These are phyloP conservation scores for Saccharomycopsis phalli DNA, from an alignment of 1,139 yeast species.

Conservation along the genomic window DNA sequence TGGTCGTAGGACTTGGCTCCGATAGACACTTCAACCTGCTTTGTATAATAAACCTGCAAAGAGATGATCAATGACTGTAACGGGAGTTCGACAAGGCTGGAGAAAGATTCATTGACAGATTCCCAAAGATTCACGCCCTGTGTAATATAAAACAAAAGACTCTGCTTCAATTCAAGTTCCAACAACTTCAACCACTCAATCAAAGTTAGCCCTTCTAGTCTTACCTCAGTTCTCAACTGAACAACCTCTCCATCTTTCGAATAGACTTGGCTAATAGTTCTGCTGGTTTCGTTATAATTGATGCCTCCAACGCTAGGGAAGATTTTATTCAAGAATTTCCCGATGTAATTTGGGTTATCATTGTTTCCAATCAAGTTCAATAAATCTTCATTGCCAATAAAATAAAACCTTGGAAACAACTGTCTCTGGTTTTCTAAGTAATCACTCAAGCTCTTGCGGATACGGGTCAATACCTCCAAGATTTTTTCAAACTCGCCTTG, in stretches of 20 bases:
- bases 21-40: slow-evolving; percentile 30
- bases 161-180: slow-evolving; percentile 43
- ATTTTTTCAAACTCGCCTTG: slow-evolving; percentile 41
- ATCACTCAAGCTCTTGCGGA: slow-evolving; percentile 63
- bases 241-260: slow-evolving; percentile 64
- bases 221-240: slow-evolving; percentile 36
- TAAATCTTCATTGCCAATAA: slow-evolving; percentile 85
- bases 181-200: slow-evolving; percentile 59
- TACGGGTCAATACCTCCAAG: slow-evolving; percentile 45
- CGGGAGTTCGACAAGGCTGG: slow-evolving; percentile 33
- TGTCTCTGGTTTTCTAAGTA: slow-evolving; percentile 77
- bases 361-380: slow-evolving; percentile 73
- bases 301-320: slow-evolving; percentile 55
- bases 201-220: slow-evolving; percentile 35
- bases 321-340: slow-evolving; percentile 62
- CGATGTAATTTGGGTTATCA: slow-evolving; percentile 39
- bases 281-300: slow-evolving; percentile 29
- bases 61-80: slow-evolving; percentile 53
- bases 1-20: slow-evolving; percentile 7
- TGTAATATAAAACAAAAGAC: slow-evolving; percentile 36
- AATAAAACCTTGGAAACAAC: slow-evolving; percentile 72
- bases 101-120: slow-evolving; percentile 19
- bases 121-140: slow-evolving; percentile 26
- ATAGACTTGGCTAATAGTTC: slow-evolving; percentile 38
- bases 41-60: slow-evolving; percentile 52